Base-by-base conservation (phyloP, 2,329 filamentous ascomycete species). In the Cladosporium halotolerans region DNA sequence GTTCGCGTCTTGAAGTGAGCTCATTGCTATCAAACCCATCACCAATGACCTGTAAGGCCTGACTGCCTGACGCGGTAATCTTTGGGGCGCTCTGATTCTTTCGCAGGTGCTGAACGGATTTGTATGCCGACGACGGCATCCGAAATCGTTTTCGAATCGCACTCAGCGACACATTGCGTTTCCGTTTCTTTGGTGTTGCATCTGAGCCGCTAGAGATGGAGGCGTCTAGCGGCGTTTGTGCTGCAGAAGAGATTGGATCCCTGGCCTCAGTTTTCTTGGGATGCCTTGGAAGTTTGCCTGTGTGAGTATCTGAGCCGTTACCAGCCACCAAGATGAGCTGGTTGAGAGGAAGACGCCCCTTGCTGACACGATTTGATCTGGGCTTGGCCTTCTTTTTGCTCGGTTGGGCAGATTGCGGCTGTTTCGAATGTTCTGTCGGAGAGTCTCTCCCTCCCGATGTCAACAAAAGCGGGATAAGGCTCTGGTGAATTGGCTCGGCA, bases 11-110 rank as follows among this genome's bases (percentile, higher is more conserved):
- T 23, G 53, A 32, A 36, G 55, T 46, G 23, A 60, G 54, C 46
- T 63, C 61, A 28, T 55, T 52, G 19, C n/a, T 13, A 9, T 58
- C 57, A 32, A 63, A 63, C 9, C 61, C 61, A 52, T 63, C 61
- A 16, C 61, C 61, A 16, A 57, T n/a, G 8, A 18, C 13, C 31
- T n/a, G 32, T 8, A n/a, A 33, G 2, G 16, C 6, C n/a, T 34
- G 19, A 31, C 36, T 40, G 18, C 45, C 43, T 2, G 51, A 42
- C 3, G 51, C 33, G 14, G 43, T 47, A 28, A 42, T 28, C 11
- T 34, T 19, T 10, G 36, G 9, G 11, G 45, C 44, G 5, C 41
- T 40, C 9, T 45, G 39, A 23, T 57, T 58, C 28, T 57, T 59
- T 10, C 55, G 57, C 28, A 60, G 40, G 4, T 40, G 45, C 13